Evolutionary conservation across 805 yeast genomes (phyloP).

Genomic region (Candida saitoana): DNA sequence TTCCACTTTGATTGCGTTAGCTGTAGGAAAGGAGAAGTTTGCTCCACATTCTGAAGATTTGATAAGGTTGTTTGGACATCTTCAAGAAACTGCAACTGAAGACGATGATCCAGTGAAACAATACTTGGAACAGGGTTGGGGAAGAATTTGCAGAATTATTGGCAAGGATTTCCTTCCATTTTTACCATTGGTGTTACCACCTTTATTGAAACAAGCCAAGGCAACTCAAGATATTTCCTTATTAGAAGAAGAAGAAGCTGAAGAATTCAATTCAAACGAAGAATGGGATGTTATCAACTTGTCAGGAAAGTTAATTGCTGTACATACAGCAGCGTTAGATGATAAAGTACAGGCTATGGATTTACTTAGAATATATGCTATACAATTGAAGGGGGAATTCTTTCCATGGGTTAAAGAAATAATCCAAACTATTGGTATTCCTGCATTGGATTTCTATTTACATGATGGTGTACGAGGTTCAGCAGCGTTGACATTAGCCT

Average conservation of each 20-base stretch:
- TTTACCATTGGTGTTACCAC: slow-evolving; percentile 81
- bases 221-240: slow-evolving; percentile 86
- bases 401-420: slow-evolving; percentile 79
- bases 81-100: slow-evolving; percentile 57
- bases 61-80: slow-evolving; percentile 63
- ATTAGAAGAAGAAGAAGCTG: slow-evolving; percentile 84
- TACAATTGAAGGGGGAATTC: slow-evolving; percentile 75
- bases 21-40: slow-evolving; percentile 91
- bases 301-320: slow-evolving; percentile 89
- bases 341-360: slow-evolving; percentile 94
- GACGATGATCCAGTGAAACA: slow-evolving; percentile 87
- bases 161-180: slow-evolving; percentile 84
- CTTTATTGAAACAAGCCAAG: slow-evolving; percentile 79
- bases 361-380: slow-evolving; percentile 76
- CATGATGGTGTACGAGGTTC: slow-evolving; percentile 93
- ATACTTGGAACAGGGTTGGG: slow-evolving; percentile 94
- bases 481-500: slow-evolving; percentile 82
- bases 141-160: slow-evolving; percentile 80
- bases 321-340: slow-evolving; percentile 90
- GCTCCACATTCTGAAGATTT: slow-evolving; percentile 69
- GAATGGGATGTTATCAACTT: slow-evolving; percentile 94
- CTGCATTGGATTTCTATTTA: slow-evolving; percentile 84
- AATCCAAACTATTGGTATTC: slow-evolving; percentile 73
- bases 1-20: slow-evolving; percentile 87
- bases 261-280: slow-evolving; percentile 74